These are phyloP conservation scores for Pseudogymnoascus sp. DNA, from an alignment of 2,329 filamentous ascomycete genomes.

Conservation along the genomic window DNA sequence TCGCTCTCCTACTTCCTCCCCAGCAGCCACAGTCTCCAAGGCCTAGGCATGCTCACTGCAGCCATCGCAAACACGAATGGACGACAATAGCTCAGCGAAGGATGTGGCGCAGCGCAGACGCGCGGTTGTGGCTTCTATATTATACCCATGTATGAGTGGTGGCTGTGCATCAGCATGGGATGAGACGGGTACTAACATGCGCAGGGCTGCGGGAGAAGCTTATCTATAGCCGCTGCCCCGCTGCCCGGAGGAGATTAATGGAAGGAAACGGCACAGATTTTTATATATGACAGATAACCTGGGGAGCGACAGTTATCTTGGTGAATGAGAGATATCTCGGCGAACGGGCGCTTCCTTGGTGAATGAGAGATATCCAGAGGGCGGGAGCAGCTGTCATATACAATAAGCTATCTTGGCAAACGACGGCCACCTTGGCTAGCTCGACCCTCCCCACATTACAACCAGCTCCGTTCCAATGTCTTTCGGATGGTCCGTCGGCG, in stretches of 20 bases:
- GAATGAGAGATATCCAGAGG: not conserved
- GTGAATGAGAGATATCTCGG: not conserved
- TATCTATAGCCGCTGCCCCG: not conserved
- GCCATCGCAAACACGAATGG: not conserved
- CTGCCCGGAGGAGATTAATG: not conserved
- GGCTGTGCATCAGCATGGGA: not conserved
- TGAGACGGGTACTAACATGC: not conserved
- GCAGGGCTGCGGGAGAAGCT: not conserved
- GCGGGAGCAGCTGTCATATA: not conserved
- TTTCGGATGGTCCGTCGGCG: not conserved
- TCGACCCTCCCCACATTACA: not conserved
- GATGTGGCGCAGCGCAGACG: not conserved
- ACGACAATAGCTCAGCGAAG: not conserved
- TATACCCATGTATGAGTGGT: not conserved
- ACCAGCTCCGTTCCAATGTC: not conserved
- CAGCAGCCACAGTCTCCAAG: not conserved
- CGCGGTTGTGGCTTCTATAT: not conserved
- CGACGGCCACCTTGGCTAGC: not conserved
- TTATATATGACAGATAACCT: not conserved
- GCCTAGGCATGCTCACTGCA: not conserved
- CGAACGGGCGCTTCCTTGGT: not conserved
- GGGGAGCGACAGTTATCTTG: not conserved
- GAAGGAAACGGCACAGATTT: not conserved
- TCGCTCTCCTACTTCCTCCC: not conserved
- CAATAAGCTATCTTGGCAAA: not conserved